Conservation (phyloP, 2,329 filamentous ascomycete genomes). For the Hypomyces rosellus region DNA sequence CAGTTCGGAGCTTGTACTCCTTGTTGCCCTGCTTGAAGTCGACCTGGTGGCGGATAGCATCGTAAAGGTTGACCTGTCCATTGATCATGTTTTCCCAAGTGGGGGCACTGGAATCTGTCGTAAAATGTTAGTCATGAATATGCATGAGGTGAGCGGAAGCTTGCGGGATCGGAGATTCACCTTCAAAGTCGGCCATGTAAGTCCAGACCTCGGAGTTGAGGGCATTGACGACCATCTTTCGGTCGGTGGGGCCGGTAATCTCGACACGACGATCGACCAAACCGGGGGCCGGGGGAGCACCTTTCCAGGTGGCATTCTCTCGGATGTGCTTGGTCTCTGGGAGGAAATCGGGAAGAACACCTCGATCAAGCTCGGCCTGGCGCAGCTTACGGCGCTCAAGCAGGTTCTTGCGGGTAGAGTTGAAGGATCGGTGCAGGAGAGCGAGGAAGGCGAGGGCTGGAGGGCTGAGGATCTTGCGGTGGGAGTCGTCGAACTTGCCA, state of each 20-base stretch:
- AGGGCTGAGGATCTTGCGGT: conserved; percentile 87
- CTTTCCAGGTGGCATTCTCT: conserved; percentile 90
- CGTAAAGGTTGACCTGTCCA: conserved; percentile 95
- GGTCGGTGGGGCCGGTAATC: conserved; percentile 93
- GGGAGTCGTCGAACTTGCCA: conserved; percentile 68
- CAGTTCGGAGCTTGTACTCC: conserved; percentile 94
- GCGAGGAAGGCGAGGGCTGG: conserved; percentile 88
- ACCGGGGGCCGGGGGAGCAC: conserved; percentile 83
- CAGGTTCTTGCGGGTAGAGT: conserved; percentile 77
- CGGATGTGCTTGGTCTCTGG: conserved; percentile 94
- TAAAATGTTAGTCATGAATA: background rate
- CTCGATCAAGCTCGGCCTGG: conserved; percentile 90
- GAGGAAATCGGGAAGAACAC: conserved; percentile 84
- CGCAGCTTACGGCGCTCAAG: conserved; percentile 79
- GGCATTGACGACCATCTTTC: conserved; percentile 99
- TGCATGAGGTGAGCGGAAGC: too few relatives aligned
- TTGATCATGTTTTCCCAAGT: conserved; percentile 99
- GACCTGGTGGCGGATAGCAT: conserved; percentile 86
- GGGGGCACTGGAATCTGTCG: conserved; percentile 79
- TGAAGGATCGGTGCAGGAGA: conserved; percentile 91
- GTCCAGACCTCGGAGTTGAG: conserved; percentile 95
- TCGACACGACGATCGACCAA: conserved; percentile 90
- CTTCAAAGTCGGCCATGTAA: conserved; percentile 99
- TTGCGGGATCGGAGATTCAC: conserved; percentile 40
- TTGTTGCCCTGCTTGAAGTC: conserved; percentile 95